These are phyloP conservation scores for Leishmania braziliensis DNA, from an alignment of 208 protist species.

Conservation along the genomic window DNA sequence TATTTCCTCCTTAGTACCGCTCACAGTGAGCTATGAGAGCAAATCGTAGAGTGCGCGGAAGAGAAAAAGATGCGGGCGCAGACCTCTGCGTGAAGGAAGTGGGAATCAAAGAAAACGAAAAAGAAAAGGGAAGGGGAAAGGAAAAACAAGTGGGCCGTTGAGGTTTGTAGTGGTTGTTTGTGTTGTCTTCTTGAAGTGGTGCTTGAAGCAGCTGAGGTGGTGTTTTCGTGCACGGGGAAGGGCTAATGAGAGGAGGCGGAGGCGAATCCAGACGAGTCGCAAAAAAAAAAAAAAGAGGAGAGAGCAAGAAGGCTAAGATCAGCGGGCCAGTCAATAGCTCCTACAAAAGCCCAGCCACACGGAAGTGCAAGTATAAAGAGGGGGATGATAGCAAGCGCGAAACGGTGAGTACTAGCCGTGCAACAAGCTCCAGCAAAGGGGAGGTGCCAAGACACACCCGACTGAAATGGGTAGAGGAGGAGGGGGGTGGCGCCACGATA, in stretches of 20 bases:
- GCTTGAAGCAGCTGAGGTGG: neutral
- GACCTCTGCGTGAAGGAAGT: constrained; percentile 6
- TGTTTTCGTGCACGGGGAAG: neutral
- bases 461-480: neutral
- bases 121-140: constrained; percentile 1
- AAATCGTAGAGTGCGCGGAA: neutral
- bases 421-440: neutral
- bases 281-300: neutral
- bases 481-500: neutral
- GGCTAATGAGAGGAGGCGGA: neutral
- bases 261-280: neutral
- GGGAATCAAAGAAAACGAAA: neutral
- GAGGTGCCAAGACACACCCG: neutral
- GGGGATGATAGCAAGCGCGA: neutral
- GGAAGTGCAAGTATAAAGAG: neutral
- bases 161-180: neutral
- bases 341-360: too few relatives aligned
- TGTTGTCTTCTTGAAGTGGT: neutral
- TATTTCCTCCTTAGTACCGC: neutral
- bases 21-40: neutral
- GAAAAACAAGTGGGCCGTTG: neutral
- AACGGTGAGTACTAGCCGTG: neutral
- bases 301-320: neutral
- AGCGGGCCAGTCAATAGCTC: neutral
- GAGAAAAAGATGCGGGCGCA: neutral